Base-by-base conservation (phyloP, 768 basidiomycete genomes). In the Agaricus blazei region DNA sequence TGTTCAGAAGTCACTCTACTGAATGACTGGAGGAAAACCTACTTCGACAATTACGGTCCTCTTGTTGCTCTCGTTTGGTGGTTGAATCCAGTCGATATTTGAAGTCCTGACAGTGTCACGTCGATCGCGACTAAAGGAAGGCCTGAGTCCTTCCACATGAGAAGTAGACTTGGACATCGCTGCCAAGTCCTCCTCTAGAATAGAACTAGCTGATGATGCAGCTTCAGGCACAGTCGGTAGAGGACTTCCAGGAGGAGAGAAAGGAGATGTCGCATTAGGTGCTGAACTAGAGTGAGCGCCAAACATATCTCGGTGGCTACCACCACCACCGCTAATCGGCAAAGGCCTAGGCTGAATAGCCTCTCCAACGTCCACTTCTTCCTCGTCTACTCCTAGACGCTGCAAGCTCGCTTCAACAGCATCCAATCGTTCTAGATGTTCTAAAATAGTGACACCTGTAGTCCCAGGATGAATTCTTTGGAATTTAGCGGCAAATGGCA, bases 401-500 rank as follows among this genome's bases (percentile, higher is more conserved):
- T 89, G 85, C 57, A 91, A 67, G 59, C 88, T 83, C 7, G 88
- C 87, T 60, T 92, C 89, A 15, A 89, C 88, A 14, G 82, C 86
- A 65, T 94, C 92, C 45, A 94, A 70, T 45, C 88, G 83, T 64
- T 94, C 92, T 60, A 94, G 76, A 60, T 93, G 90, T 63, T 90
- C 88, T 37, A 94, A 76, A 47, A 93, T 85, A 9, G 84, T 87
- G 26, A 93, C 90, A 9, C 92, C 92, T 0, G 90, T 93, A 28
- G 90, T 91, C 37, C 88, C 89, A 45, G 90, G 90, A 64, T 90
- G 88, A 34, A 92, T 85, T 47, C 84, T 81, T 64, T 87, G 83
- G 68, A 89, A 88, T 70, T 91, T 92, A n/a, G 85, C 80, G 11
- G 85, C 83, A 67, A 93, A 90, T 3, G 90, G 88, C 12, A 93